Evolutionary conservation across 768 basidiomycete species (phyloP), one percentile per base, ranked within the genome.

Genomic region (Glaciozyma martinii): DNA sequence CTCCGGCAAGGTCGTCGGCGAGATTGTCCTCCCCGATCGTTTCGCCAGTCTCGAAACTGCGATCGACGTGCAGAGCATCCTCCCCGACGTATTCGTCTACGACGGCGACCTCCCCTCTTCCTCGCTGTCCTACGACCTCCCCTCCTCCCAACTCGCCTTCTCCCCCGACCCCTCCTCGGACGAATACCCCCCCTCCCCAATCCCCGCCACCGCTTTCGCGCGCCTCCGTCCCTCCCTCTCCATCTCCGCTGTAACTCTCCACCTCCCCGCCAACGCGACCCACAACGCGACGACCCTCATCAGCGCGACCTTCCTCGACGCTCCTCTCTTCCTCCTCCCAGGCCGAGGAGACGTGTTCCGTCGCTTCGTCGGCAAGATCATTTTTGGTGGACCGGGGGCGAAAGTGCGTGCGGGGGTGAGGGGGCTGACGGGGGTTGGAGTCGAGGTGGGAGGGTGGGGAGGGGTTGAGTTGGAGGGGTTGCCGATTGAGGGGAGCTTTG

Each of bases 61-160:
- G 23, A 58, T 71, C 37, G 59, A 66, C 32, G 66, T 66, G 15
- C 53, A 49, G 29, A 23, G 37, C n/a, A 67, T 71, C 27, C 56
- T 42, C 44, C 69, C 69, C 16, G 69, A 71, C 40, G 69, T 71
- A n/a, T 59, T 71, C 27, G 69, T 71, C 5, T 71, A 67, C 63
- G 69, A 71, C 23, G 69, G 69, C n/a, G 63, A 65, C 8, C 29
- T 71, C 21, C 68, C 68, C 32, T 32, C 37, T 19, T 46, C 43
- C 23, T 32, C 1, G n/a, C n/a, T n/a, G 23, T 50, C 37, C 42
- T 27, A 7, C 47, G 30, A 0, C 3, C 30, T 27, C 29, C 56
- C 8, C 49, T 40, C 37, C 37, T 40, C 37, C 37, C 37, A 40
- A 40, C 37, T 66, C 50, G 30, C 60, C 3, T 61, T 65, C 37